A percentile compares a stretch with the other conserved stretches of the same genome.
Evolutionary conservation across 192 early-diverging fungal genomes (phyloP).

Genomic region (Entomortierella chlamydospora): DNA sequence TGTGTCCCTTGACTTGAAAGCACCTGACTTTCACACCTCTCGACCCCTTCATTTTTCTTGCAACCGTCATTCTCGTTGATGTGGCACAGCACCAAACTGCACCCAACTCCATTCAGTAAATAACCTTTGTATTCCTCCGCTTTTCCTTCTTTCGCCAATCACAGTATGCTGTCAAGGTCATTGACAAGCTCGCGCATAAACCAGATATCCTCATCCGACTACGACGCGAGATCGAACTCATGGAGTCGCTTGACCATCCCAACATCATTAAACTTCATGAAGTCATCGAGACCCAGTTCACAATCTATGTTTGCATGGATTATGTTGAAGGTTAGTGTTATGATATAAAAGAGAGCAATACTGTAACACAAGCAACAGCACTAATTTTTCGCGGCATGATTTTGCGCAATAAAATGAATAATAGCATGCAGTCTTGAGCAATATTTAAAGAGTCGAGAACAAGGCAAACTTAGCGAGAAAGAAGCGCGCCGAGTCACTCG

Average conservation of each 20-base stretch:
- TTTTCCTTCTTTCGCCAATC: background rate
- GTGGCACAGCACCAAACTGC: too few relatives aligned
- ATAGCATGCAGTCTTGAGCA: constrained; percentile 88
- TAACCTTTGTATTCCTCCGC: too few relatives aligned
- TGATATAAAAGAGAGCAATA: too few relatives aligned
- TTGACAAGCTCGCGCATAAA: constrained; percentile 66
- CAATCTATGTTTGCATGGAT: constrained; percentile 89
- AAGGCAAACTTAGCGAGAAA: constrained; percentile 82
- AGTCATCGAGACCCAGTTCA: constrained; percentile 81
- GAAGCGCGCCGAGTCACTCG: constrained; percentile 91
- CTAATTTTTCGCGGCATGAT: too few relatives aligned
- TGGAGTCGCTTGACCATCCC: constrained; percentile 90
- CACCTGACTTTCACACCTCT: too few relatives aligned
- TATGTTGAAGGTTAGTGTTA: constrained; percentile 70
- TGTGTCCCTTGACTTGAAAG: too few relatives aligned
- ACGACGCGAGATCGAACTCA: constrained; percentile 80
- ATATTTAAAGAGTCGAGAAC: constrained; percentile 76
- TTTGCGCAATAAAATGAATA: background rate
- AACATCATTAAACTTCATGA: constrained; percentile 92
- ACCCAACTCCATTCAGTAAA: too few relatives aligned
- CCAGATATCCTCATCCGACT: constrained; percentile 70
- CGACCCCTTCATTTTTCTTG: too few relatives aligned
- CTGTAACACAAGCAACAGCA: too few relatives aligned
- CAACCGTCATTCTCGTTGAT: too few relatives aligned
- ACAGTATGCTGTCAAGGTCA: constrained; percentile 60